Base-by-base conservation (phyloP, 2,329 filamentous ascomycete genomes). In the Periconia macrospinosa region DNA sequence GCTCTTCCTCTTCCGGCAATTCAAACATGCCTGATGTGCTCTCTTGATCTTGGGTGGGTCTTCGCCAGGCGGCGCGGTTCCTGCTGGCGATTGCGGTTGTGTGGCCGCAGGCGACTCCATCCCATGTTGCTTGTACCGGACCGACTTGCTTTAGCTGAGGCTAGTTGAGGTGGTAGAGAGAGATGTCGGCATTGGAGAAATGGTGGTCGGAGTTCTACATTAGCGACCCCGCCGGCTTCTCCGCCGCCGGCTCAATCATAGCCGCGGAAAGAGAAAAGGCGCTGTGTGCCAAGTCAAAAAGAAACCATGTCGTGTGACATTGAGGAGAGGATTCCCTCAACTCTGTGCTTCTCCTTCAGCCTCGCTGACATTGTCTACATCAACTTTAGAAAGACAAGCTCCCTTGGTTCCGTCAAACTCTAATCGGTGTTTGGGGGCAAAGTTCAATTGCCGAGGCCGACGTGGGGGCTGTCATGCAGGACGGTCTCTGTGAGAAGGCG, bases 1-100 rank as follows among this genome's bases (percentile, higher is more conserved):
- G 49, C 68, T 72, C 62, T 75, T 75, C 47, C 72, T 60, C 63
- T 73, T 74, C 47, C 72, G 61, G 55, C 72, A 75, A 48, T 72
- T 69, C 50, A 74, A 55, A 45, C 66, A 69, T 17, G 66, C 66
- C 33, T 63, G 57, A 30, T 67, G 61, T 17, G 63, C 63, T 35
- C 66, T 48, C 48, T 67, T 68, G 46, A 58, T 60, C 54, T 63
- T 67, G 3, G 56, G 49, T 23, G 54, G 37, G 10, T 61, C 58
- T 19, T 65, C 61, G 43, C 40, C 27, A 17, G 37, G 45, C 47
- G 49, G 41, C 30, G 52, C 47, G 23, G 59, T 43, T 27, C 41
- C 51, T 15, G 53, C 6, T 49, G 51, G 50, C 46, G 56, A 52
- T 40, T 48, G 49, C 53, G 56, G 52, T 46, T 54, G 53, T 30